Base-by-base conservation (phyloP, 352 stramenopile genomes). In the Phytophthora sojae region DNA sequence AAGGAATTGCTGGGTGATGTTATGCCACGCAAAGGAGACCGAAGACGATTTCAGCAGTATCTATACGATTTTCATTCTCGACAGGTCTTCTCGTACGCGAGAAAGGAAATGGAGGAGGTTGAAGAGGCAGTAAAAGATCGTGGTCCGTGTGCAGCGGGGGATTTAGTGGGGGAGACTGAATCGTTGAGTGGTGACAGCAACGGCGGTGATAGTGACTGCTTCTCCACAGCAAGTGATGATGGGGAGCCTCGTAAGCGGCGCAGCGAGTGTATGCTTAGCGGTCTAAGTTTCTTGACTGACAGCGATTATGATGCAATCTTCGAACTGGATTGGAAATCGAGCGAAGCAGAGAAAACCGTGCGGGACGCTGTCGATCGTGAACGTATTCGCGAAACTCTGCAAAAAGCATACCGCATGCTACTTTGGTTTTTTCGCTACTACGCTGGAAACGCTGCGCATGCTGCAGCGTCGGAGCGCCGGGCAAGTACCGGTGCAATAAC, bases 401-500 rank as follows among this genome's bases (percentile, higher is more conserved):
- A 75, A 32, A 71, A 35, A n/a, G 71, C 65, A 47, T 91, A 91
- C 57, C 86, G 86, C 26, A 79, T 90, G 26, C 29, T 93, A 42
- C 66, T 92, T 15, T 82, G 83, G 67, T 90, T 88, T 67, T 92
- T 90, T 71, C 82, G 83, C 15, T 81, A 79, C 49, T 88, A 87
- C 57, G 79, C 82, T 12, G 85, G 69, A 19, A 75, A 76, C 29
- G 57, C 42, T 21, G 57, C 47, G 11, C 63, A 66, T 53, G 39
- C 57, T 5, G 56, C 25, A 63, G 63, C 59, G 45, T 67, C 60
- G 0, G 64, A 75, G 4, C 58, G 54, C 23, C 64, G 58, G 19
- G 39, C 6, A 54, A 39, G 52, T 12, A 50, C 58, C 1, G 50
- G 52, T 15, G 29, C 42, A 25, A 47, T 63, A 17, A 21, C 23